phyloP scores from a whole-genome alignment of 441 rosid species.

The Adansonia grandidieri region DNA sequence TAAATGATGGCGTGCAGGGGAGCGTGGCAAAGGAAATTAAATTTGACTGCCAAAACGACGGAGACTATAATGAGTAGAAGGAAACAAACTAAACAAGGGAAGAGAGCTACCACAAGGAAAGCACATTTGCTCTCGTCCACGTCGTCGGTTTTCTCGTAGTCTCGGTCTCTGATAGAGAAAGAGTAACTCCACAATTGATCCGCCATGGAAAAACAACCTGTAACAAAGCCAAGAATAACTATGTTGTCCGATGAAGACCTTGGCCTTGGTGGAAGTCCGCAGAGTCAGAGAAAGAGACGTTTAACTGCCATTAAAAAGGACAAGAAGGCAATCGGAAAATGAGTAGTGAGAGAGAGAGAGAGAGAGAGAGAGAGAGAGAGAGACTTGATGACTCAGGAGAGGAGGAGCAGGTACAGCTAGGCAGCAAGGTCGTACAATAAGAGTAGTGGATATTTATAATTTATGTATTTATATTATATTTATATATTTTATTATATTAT shows the following conservation, averaged over 20 bases:
- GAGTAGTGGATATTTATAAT: too few species aligned
- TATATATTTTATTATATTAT: too few species aligned
- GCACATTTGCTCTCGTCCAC: constrained; percentile 43
- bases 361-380: not conserved
- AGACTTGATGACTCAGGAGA: too few species aligned
- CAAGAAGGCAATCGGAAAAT: not conserved
- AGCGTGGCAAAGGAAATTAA: constrained; percentile 62
- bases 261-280: constrained; percentile 22
- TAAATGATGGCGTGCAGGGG: constrained; percentile 58
- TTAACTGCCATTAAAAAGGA: constrained; percentile 27
- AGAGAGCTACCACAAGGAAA: constrained; percentile 50
- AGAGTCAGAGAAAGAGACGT: constrained; percentile 35
- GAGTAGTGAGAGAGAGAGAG: not conserved
- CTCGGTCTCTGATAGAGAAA: constrained; percentile 40
- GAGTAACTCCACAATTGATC: constrained; percentile 41
- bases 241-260: constrained; percentile 11
- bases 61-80: constrained; percentile 51
- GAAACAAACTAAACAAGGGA: constrained; percentile 62
- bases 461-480: too few species aligned
- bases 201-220: constrained; percentile 40
- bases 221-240: constrained; percentile 7
- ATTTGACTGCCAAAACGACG: constrained; percentile 54
- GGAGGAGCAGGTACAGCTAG: too few species aligned
- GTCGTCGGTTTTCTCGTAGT: constrained; percentile 32
- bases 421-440: too few species aligned